Evolutionary conservation across 306 rosid species (phyloP), one percentile per base, ranked within the genome.

Genomic region (Gleditsia sinensis): DNA sequence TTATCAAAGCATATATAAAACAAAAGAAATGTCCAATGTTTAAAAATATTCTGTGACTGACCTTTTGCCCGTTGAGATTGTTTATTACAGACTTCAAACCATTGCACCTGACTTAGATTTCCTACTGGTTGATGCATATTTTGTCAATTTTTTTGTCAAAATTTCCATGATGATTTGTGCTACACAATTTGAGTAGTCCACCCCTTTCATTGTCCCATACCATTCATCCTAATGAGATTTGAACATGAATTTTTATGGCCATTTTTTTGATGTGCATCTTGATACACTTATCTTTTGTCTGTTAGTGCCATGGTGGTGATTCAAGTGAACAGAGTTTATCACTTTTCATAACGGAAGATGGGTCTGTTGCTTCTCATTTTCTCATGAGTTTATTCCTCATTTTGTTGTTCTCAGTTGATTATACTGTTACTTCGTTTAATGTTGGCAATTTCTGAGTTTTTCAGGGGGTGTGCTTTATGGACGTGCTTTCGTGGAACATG

Each of bases 291-390:
- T 67, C 51, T 82, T 73, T 75, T 67, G 27, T 68, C 48, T 64
- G 40, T 58, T 48, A 91, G 98, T 94, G 98, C 87, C 65, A 71
- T 65, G 98, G 98, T 67, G 98, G 98, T 4, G 86, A 78, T 32
- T 39, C 79, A 16, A 78, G n/a, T 72, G 96, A 94, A 80, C 77
- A 16, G 56, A 86, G 82, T 87, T 84, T 94, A 45, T 84, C 96
- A 56, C 72, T 90, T 49, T 75, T 45, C 85, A 82, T 94, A 69
- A 62, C 83, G 10, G 73, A 75, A 51, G 94, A 94, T 34, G 83
- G 98, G 98, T 94, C 69, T 75, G 81, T 65, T 67, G 60, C 62
- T 60, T 42, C 33, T 62, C 9, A 20, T 66, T 86, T 66, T 33
- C 49, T 13, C 23, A 12, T 56, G 0, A 54, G 20, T 51, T 65